phyloP scores from a whole-genome alignment of 306 rosid genomes.

The Prunus padus region DNA sequence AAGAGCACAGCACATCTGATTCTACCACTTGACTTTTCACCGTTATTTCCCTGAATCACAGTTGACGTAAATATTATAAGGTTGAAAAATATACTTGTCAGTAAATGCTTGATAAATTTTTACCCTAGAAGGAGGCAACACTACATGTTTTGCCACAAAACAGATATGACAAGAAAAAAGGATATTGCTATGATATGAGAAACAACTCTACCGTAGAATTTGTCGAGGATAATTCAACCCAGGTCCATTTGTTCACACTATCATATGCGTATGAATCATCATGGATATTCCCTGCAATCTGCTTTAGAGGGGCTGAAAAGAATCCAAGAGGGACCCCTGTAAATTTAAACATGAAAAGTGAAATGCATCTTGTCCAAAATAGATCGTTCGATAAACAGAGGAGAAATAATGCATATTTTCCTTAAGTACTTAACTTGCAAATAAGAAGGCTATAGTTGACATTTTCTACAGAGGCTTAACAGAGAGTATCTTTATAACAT shows the following conservation, averaged over 20 bases:
- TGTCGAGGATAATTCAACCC: conserved; percentile 59
- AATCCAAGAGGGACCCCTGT: conserved; percentile 77
- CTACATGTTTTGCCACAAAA: background rate
- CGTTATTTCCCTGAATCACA: conserved; percentile 40
- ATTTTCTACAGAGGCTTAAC: background rate
- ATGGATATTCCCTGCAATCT: conserved; percentile 53
- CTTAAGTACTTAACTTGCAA: background rate
- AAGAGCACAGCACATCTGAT: conserved; percentile 63
- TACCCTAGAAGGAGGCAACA: conserved; percentile 4
- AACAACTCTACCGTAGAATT: conserved; percentile 44
- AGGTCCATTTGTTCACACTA: conserved; percentile 41
- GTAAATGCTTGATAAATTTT: background rate
- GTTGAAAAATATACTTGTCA: background rate
- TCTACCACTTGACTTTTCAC: conserved; percentile 40
- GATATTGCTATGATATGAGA: background rate
- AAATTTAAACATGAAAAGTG: conserved; percentile 26
- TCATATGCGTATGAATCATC: conserved; percentile 42
- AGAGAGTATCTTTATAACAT: background rate
- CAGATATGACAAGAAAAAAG: background rate
- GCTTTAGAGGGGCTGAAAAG: conserved; percentile 70
- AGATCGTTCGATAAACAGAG: background rate
- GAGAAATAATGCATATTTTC: background rate
- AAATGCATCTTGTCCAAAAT: conserved; percentile 3
- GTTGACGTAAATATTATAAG: conserved; percentile 23
- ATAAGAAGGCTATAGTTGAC: no score